Percentiles rank a stretch among this genome's conserved stretches.
Evolutionary conservation across 225 moss, liverwort and hornwort genomes (phyloP).

Genomic region (Bryum argenteum): DNA sequence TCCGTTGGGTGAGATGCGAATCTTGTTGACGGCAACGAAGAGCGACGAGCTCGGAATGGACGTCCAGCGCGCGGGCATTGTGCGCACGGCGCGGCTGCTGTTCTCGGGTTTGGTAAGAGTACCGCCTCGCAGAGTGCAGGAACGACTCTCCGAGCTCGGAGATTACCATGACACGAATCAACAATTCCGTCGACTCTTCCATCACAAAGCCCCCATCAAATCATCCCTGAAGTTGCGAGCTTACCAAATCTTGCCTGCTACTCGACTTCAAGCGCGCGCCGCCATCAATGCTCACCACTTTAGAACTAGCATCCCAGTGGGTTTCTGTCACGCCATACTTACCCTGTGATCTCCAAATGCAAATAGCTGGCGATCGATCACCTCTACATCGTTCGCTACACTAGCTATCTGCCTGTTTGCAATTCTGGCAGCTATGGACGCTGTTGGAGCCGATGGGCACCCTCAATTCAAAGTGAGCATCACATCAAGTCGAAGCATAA

Average conservation of each 20-base stretch:
- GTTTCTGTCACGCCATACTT: background rate
- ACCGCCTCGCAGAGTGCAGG: constrained; percentile 13
- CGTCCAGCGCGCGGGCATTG: constrained; percentile 38
- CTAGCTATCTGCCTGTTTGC: background rate
- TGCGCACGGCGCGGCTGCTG: constrained; percentile 57
- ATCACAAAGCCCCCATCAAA: constrained; percentile 1
- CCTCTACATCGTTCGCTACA: background rate
- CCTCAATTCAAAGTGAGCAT: background rate
- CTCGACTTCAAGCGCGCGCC: background rate
- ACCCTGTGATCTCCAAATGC: background rate
- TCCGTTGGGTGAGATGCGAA: constrained; percentile 24
- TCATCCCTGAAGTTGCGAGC: background rate
- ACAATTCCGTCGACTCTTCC: constrained; percentile 18
- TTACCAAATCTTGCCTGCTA: background rate
- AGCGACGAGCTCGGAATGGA: background rate
- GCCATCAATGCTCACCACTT: background rate
- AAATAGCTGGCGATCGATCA: background rate
- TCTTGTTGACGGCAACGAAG: constrained; percentile 27
- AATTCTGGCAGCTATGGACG: background rate
- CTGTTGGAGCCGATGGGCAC: background rate
- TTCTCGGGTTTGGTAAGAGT: constrained; percentile 46
- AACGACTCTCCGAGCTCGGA: background rate
- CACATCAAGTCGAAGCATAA: no score
- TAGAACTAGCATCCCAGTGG: background rate
- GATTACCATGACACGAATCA: constrained; percentile 29